Percentiles rank a stretch among this genome's conserved stretches.
Conservation (phyloP, 108 stramenopile species). For the Nannochloropsis oceanica region DNA sequence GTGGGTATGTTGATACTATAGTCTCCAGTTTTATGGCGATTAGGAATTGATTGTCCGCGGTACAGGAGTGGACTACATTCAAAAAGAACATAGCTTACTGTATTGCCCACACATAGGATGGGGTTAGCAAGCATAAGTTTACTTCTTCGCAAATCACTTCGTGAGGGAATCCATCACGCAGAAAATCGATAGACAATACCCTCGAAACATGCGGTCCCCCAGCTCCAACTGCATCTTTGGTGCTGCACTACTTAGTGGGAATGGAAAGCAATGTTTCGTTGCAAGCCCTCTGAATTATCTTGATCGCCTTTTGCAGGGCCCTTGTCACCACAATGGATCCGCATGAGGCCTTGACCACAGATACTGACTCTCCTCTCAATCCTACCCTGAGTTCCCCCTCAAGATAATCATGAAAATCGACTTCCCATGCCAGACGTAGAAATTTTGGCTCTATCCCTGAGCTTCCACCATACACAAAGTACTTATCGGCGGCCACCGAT, state of each 20-base stretch:
- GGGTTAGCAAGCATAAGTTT: neutral
- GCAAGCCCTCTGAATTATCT: neutral
- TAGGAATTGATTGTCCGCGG: too few relatives aligned
- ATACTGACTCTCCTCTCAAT: neutral
- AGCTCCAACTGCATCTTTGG: neutral
- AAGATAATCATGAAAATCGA: neutral
- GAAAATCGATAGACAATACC: neutral
- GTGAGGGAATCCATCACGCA: neutral
- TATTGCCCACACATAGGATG: neutral
- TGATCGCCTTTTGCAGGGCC: neutral
- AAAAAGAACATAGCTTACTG: too few relatives aligned
- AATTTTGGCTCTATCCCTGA: neutral
- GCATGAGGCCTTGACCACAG: neutral
- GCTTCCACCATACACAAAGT: neutral
- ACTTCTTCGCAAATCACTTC: neutral
- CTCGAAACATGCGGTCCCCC: neutral
- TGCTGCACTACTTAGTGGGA: neutral
- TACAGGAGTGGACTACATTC: too few relatives aligned
- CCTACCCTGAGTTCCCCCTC: neutral
- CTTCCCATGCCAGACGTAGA: neutral
- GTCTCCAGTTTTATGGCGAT: too few relatives aligned
- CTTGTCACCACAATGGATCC: neutral
- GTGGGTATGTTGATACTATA: too few relatives aligned
- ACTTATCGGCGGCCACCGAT: neutral
- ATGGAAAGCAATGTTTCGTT: neutral